These are phyloP conservation scores for Candida wancherniae DNA, from an alignment of 805 yeast species.

Conservation along the genomic window DNA sequence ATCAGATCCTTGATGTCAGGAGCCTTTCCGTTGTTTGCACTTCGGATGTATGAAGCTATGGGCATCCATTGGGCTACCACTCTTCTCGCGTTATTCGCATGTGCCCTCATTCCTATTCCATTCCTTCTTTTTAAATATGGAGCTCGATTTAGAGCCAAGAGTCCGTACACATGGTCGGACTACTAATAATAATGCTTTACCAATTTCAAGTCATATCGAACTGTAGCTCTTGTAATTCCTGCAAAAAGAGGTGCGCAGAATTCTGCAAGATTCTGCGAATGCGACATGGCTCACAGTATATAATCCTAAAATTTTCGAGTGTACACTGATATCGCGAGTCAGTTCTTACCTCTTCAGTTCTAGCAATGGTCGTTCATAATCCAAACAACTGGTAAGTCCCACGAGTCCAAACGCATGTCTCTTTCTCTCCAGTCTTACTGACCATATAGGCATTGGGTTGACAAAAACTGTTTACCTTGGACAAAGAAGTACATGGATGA, in stretches of 20 bases:
- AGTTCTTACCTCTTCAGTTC: background rate
- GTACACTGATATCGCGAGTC: background rate
- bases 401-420: background rate
- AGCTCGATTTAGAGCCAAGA: conserved; percentile 19
- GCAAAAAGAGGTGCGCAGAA: background rate
- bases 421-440: conserved; percentile 10
- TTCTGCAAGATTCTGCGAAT: conserved; percentile 6
- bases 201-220: background rate
- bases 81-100: conserved; percentile 9
- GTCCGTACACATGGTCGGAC: conserved; percentile 25
- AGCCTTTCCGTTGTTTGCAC: conserved; percentile 12
- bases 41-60: conserved; percentile 13
- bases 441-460: conserved; percentile 62
- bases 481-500: conserved; percentile 46
- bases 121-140: conserved; percentile 13
- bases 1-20: conserved; percentile 13
- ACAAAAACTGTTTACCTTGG: conserved; percentile 65
- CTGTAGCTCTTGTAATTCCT: background rate
- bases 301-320: background rate
- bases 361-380: conserved; percentile 58
- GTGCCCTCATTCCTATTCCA: conserved; percentile 12
- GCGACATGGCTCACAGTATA: background rate
- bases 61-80: conserved; percentile 16
- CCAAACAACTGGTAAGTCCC: conserved; percentile 60
- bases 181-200: no score